A percentile compares a stretch with the other conserved stretches of the same genome.
These are phyloP conservation scores for Elsinoe ampelina DNA, from an alignment of 2,329 filamentous ascomycete species.

Conservation along the genomic window DNA sequence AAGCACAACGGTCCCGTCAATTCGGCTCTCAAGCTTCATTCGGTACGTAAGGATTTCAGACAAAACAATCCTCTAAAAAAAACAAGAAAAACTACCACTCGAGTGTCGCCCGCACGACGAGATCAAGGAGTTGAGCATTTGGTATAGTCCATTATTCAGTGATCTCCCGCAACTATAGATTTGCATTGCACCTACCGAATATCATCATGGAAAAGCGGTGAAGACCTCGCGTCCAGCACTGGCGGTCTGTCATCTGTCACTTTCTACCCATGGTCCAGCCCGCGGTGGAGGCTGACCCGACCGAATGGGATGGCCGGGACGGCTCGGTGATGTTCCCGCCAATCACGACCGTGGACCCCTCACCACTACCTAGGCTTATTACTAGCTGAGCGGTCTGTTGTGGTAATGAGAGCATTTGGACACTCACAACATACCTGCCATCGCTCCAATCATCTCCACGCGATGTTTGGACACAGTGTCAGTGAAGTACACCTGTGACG, in stretches of 20 bases:
- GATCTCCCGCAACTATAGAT: too few relatives aligned
- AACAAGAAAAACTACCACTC: neutral
- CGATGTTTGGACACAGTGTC: too few relatives aligned
- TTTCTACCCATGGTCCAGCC: neutral
- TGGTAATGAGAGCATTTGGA: too few relatives aligned
- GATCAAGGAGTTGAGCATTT: too few relatives aligned
- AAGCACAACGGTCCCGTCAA: constrained; percentile 1
- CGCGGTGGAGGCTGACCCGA: neutral
- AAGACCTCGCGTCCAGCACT: neutral
- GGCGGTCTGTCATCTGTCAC: neutral
- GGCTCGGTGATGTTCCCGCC: neutral
- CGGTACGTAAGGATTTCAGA: neutral
- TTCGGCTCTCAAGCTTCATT: constrained; percentile 4
- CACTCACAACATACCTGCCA: too few relatives aligned
- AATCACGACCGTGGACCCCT: neutral
- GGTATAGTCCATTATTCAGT: too few relatives aligned
- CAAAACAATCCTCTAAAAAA: constrained; percentile 3
- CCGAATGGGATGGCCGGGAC: neutral
- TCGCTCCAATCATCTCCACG: too few relatives aligned
- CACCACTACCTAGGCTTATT: too few relatives aligned
- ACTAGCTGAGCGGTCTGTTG: too few relatives aligned
- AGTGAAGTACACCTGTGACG: too few relatives aligned
- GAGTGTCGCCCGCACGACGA: too few relatives aligned
- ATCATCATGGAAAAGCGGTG: neutral
- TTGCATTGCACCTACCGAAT: neutral